Evolutionary conservation across 129 eudicot genomes (phyloP), one percentile per base, ranked within the genome.

Genomic region (Erigeron canadensis): DNA sequence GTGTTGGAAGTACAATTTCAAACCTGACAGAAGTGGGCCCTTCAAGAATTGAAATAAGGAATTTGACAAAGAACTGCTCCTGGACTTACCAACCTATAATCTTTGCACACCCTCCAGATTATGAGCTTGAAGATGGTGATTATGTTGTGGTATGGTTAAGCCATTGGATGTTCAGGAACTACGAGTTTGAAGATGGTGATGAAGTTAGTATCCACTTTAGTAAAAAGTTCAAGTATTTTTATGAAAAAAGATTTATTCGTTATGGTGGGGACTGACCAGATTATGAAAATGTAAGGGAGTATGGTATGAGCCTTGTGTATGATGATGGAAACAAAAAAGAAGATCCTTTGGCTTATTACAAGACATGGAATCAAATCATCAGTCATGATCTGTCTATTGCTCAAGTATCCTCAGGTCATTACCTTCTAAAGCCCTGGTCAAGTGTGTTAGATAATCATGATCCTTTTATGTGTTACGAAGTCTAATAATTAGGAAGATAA

Each of bases 131-230:
- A 61, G 18, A 7, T 57, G 63, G 38, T 19, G 63, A 57, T 13
- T 39, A 8, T 37, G 39, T 19, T 10, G 12, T 2, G 44, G 39
- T 57, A 72, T 58, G 55, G 43, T 10, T 58, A 42, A 44, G 45
- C 45, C 15, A 67, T 48, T 67, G 72, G 72, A 67, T 46, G 21
- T 47, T 67, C 13, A 44, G 22, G 59, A 67, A 46, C 7, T 22
- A 67, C 8, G 72, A 67, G 48, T 40, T 63, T 63, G 68, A 39
- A 63, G 68, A 63, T 39, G 67, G 67, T 12, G 67, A 63, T 63
- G 67, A 63, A 38, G 12, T 63, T 40, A 3, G 50, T 41, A 6
- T 62, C 41, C 46, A n/a, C 47, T 4, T 5, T 40, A 38, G 45
- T 15, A 10, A 1, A 22, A 60, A 10, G 12, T 21, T 9, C 19